A percentile compares a stretch with the other conserved stretches of the same genome.
phyloP scores from a whole-genome alignment of 768 basidiomycete species.

The Lentinula boryana region DNA sequence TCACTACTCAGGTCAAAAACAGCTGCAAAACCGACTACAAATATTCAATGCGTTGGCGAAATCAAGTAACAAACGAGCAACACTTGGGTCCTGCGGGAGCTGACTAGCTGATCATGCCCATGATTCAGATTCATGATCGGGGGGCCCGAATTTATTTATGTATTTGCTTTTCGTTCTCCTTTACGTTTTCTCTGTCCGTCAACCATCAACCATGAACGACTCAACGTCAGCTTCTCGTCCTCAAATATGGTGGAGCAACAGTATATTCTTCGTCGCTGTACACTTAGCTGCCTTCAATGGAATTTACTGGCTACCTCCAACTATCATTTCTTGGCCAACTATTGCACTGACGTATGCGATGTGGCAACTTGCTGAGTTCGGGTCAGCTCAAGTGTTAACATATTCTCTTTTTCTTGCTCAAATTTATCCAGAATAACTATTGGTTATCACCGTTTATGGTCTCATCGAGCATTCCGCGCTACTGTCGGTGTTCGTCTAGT shows the following conservation, averaged over 20 bases:
- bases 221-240: conserved; percentile 11
- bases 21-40: no score
- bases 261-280: conserved; percentile 46
- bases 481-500: conserved; percentile 45
- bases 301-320: conserved; percentile 42
- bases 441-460: conserved; percentile 78
- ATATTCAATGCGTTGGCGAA: no score
- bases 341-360: conserved; percentile 46
- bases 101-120: no score
- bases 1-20: no score
- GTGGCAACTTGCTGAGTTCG: conserved; percentile 71
- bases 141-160: neutral
- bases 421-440: conserved; percentile 49
- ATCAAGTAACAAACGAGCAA: no score
- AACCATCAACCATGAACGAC: conserved; percentile 5
- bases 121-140: neutral
- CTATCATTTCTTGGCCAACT: conserved; percentile 35
- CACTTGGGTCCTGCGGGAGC: no score
- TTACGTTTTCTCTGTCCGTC: neutral
- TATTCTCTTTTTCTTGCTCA: neutral
- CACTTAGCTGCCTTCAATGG: conserved; percentile 57
- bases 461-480: conserved; percentile 66
- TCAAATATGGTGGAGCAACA: conserved; percentile 60
- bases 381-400: conserved; percentile 27
- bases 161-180: neutral